phyloP scores from a whole-genome alignment of 1,284 basidiomycete species.

The Athelia psychrophila region DNA sequence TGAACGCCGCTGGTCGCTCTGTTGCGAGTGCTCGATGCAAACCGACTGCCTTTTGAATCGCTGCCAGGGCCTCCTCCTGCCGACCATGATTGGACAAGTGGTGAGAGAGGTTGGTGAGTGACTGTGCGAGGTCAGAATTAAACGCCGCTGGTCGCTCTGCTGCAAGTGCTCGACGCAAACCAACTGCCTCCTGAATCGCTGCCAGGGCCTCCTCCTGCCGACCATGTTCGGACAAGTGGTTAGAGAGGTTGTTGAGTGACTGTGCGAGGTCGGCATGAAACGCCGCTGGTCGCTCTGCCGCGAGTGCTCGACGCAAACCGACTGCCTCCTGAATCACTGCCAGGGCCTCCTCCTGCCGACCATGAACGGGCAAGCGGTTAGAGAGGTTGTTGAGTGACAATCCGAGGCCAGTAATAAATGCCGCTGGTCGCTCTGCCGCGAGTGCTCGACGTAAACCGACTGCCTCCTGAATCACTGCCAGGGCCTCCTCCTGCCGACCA shows the following conservation, averaged over 20 bases:
- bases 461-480: not conserved
- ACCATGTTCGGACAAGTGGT: not conserved
- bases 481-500: not conserved
- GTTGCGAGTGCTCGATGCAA: not conserved
- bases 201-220: not conserved
- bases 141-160: not conserved
- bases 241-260: too few relatives aligned
- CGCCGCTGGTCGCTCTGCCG: too few relatives aligned
- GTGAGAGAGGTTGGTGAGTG: not conserved
- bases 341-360: too few relatives aligned
- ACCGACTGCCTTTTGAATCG: not conserved
- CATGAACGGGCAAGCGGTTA: too few relatives aligned
- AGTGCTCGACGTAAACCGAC: not conserved
- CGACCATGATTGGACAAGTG: not conserved
- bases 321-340: too few relatives aligned
- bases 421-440: not conserved
- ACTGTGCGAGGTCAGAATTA: not conserved
- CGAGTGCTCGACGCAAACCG: too few relatives aligned
- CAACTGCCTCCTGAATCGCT: not conserved
- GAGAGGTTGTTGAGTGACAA: not conserved
- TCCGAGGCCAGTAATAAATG: not conserved
- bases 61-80: not conserved
- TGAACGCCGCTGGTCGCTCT: not conserved
- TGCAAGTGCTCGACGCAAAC: not conserved
- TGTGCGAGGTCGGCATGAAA: too few relatives aligned